Conservation (phyloP, 345 rosid genomes). For the Hibiscus tridactylites region DNA sequence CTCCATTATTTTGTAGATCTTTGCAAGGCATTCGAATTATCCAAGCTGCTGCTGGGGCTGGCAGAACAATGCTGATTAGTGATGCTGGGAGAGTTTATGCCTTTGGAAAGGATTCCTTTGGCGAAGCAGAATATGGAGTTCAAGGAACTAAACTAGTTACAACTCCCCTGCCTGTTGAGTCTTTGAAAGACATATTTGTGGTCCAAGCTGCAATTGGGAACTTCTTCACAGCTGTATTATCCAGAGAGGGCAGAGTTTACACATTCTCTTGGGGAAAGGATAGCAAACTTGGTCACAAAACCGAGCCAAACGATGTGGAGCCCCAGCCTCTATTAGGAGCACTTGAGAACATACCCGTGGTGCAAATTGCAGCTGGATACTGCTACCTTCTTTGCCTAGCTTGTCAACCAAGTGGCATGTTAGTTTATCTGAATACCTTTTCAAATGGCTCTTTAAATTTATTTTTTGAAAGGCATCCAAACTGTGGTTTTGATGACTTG, state of each 20-base stretch:
- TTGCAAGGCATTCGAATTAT: conserved; percentile 83
- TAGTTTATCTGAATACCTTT: conserved; percentile 30
- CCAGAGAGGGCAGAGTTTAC: conserved; percentile 92
- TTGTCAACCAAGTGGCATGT: conserved; percentile 88
- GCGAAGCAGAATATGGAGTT: conserved; percentile 50
- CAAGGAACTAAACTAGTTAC: conserved; percentile 59
- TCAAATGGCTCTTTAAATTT: not conserved
- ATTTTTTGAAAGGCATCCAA: not conserved
- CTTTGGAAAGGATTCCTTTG: conserved; percentile 75
- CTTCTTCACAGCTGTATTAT: conserved; percentile 80
- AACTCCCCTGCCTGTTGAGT: conserved; percentile 66
- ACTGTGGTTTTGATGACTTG: not conserved
- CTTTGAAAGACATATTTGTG: conserved; percentile 70
- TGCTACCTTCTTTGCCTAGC: conserved; percentile 95
- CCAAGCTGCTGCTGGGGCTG: conserved; percentile 82
- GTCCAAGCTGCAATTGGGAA: conserved; percentile 91
- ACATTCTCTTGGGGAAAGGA: conserved; percentile 89
- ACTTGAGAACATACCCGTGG: conserved; percentile 77
- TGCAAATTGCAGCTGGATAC: conserved; percentile 89
- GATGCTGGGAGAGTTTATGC: conserved; percentile 84
- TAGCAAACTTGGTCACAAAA: conserved; percentile 72
- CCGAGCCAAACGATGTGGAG: conserved; percentile 56
- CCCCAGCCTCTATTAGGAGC: conserved; percentile 84
- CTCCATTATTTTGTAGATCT: conserved; percentile 74
- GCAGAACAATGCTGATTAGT: conserved; percentile 87